Evolutionary conservation across 495 filamentous ascomycete species (phyloP).

Genomic region (Jackrogersella multiformis): DNA sequence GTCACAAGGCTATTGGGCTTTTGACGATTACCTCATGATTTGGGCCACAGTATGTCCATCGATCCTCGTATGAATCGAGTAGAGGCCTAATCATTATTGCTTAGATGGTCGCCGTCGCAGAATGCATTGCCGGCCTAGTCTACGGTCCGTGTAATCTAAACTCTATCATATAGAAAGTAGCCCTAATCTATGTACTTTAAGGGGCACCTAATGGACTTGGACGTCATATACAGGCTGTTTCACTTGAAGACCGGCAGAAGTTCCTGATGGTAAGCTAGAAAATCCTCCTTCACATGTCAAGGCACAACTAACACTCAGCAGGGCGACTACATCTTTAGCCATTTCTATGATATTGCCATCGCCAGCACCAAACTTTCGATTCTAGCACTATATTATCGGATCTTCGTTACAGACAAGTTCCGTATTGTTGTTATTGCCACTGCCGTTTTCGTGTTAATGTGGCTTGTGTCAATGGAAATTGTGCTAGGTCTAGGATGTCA

Average conservation of each 20-base stretch:
- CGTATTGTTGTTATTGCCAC: conserved; percentile 29
- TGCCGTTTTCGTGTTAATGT: conserved; percentile 27
- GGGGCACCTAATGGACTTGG: conserved; percentile 41
- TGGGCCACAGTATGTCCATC: conserved; percentile 40
- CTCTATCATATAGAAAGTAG: not conserved
- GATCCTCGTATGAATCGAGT: not conserved
- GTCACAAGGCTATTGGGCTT: conserved; percentile 30
- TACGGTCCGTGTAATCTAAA: conserved; percentile 30
- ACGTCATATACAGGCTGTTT: conserved; percentile 38
- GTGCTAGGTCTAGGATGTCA: conserved; percentile 44
- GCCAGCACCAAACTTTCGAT: conserved; percentile 46
- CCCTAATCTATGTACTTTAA: conserved; percentile 16
- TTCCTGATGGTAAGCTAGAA: conserved; percentile 35
- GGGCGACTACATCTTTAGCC: conserved; percentile 47
- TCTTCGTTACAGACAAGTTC: conserved; percentile 33
- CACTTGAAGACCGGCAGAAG: conserved; percentile 1
- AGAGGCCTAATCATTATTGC: not conserved
- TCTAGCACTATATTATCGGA: conserved; percentile 43
- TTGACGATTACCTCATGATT: conserved; percentile 44
- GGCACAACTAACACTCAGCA: not conserved
- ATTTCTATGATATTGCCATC: conserved; percentile 47
- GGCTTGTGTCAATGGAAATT: conserved; percentile 45
- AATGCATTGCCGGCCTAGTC: conserved; percentile 39
- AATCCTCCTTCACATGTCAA: not conserved
- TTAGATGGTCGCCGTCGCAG: conserved; percentile 38